These are phyloP conservation scores for Claviceps spartinae DNA, from an alignment of 2,329 filamentous ascomycete genomes.

Conservation along the genomic window DNA sequence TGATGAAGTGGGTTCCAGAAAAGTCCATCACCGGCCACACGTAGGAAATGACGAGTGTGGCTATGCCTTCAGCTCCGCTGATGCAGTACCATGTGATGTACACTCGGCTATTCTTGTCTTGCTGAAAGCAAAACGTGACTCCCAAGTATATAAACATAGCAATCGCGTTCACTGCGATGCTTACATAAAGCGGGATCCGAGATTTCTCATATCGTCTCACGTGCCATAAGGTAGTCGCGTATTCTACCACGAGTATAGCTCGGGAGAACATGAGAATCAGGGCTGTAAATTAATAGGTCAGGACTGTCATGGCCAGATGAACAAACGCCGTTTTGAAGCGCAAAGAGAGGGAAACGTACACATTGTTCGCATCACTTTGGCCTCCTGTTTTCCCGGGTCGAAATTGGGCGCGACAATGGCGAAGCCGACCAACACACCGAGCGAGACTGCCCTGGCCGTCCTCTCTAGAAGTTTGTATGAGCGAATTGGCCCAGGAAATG, in stretches of 20 bases:
- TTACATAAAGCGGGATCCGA: slow-evolving; percentile 20
- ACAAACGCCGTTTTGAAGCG: not conserved
- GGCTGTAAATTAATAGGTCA: slow-evolving; percentile 11
- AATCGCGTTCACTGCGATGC: slow-evolving; percentile 21
- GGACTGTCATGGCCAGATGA: too few species aligned
- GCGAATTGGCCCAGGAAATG: not conserved
- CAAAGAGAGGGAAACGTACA: slow-evolving; percentile 15
- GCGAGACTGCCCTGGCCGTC: slow-evolving; percentile 41
- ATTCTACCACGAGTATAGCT: slow-evolving; percentile 39
- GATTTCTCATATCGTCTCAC: slow-evolving; percentile 26
- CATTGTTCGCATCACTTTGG: slow-evolving; percentile 25
- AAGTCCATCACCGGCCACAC: slow-evolving; percentile 44
- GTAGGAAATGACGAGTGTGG: slow-evolving; percentile 39
- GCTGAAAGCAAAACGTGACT: slow-evolving; percentile 24
- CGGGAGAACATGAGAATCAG: slow-evolving; percentile 39
- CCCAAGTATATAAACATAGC: slow-evolving; percentile 27
- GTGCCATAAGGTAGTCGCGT: slow-evolving; percentile 32
- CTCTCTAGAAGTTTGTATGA: slow-evolving; percentile 27
- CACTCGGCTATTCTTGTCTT: slow-evolving; percentile 19
- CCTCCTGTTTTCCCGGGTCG: slow-evolving; percentile 23
- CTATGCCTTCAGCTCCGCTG: slow-evolving; percentile 36
- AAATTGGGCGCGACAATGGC: slow-evolving; percentile 43
- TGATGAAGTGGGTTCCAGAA: slow-evolving; percentile 47
- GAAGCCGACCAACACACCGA: slow-evolving; percentile 52
- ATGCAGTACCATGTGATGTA: slow-evolving; percentile 39